These are phyloP conservation scores for Rauvolfia tetraphylla DNA, from an alignment of 257 asterid species.

Conservation along the genomic window DNA sequence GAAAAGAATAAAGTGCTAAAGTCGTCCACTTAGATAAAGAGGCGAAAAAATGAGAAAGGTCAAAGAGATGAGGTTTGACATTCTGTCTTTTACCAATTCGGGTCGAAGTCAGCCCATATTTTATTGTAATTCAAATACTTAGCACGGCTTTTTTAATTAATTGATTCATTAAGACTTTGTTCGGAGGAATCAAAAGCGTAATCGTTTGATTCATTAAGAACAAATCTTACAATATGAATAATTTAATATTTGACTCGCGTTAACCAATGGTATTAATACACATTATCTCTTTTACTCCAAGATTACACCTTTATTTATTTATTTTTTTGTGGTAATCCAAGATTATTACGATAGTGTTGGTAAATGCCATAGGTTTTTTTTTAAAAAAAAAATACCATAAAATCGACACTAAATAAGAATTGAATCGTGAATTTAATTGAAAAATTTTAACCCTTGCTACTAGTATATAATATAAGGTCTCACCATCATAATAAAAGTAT, in stretches of 20 bases:
- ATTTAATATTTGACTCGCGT: slow-evolving; percentile 4
- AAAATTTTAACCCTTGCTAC: too few species aligned
- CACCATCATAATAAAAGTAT: too few species aligned
- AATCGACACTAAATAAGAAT: too few species aligned
- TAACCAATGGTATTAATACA: not conserved
- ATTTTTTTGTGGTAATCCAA: too few species aligned
- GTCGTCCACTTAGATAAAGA: too few species aligned
- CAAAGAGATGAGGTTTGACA: slow-evolving; percentile 4
- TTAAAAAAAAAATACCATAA: too few species aligned
- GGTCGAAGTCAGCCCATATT: slow-evolving; percentile 10
- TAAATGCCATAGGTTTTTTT: too few species aligned
- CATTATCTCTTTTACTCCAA: not conserved
- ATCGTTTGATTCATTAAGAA: not conserved
- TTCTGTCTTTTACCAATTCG: not conserved
- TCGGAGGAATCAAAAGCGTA: slow-evolving; percentile 1
- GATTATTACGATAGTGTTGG: too few species aligned
- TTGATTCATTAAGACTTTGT: not conserved
- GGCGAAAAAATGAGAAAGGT: not conserved
- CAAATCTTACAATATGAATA: not conserved
- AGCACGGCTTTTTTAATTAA: not conserved
- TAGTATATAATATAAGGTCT: too few species aligned
- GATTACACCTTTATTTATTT: not conserved
- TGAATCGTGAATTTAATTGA: too few species aligned
- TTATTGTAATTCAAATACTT: not conserved
- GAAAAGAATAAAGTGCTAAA: not conserved